Conservation (phyloP, 805 yeast species). For the Cephaloascus fragrans region DNA sequence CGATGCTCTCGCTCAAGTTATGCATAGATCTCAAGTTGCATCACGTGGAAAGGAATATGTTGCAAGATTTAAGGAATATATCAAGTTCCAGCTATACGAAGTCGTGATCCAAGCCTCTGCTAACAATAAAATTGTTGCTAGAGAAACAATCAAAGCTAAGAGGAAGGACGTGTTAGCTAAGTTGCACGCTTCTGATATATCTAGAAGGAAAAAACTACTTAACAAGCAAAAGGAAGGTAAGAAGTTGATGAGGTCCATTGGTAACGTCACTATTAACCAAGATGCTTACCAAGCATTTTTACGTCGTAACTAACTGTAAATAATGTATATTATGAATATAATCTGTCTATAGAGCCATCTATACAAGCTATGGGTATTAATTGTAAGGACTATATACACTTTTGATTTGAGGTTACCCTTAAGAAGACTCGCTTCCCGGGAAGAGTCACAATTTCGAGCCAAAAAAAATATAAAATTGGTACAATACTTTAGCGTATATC, state of each 20-base stretch:
- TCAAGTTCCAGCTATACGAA: slow-evolving; percentile 80
- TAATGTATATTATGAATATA: neutral
- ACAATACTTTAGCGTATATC: too few relatives aligned
- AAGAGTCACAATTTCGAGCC: too few relatives aligned
- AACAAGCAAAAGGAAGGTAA: slow-evolving; percentile 92
- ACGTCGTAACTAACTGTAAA: slow-evolving; percentile 4
- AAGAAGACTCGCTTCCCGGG: too few relatives aligned
- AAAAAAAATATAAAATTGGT: too few relatives aligned
- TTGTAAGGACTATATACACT: too few relatives aligned
- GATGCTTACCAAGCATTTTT: slow-evolving; percentile 88
- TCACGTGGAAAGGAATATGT: slow-evolving; percentile 76
- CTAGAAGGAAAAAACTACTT: slow-evolving; percentile 80
- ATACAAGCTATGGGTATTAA: too few relatives aligned
- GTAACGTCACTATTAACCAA: slow-evolving; percentile 67
- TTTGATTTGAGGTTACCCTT: too few relatives aligned
- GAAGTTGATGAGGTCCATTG: slow-evolving; percentile 69
- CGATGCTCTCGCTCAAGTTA: slow-evolving; percentile 86
- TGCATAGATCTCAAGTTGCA: slow-evolving; percentile 75
- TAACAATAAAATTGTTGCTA: slow-evolving; percentile 68
- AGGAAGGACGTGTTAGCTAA: slow-evolving; percentile 92
- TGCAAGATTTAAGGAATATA: slow-evolving; percentile 65
- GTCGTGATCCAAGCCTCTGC: slow-evolving; percentile 89
- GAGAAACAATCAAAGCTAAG: slow-evolving; percentile 90
- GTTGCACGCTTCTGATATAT: slow-evolving; percentile 87
- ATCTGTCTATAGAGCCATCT: too few relatives aligned